Percentiles rank a stretch among this genome's conserved stretches.
Evolutionary conservation across 2,329 filamentous ascomycete species (phyloP).

Genomic region (Hirsutella thompsonii): DNA sequence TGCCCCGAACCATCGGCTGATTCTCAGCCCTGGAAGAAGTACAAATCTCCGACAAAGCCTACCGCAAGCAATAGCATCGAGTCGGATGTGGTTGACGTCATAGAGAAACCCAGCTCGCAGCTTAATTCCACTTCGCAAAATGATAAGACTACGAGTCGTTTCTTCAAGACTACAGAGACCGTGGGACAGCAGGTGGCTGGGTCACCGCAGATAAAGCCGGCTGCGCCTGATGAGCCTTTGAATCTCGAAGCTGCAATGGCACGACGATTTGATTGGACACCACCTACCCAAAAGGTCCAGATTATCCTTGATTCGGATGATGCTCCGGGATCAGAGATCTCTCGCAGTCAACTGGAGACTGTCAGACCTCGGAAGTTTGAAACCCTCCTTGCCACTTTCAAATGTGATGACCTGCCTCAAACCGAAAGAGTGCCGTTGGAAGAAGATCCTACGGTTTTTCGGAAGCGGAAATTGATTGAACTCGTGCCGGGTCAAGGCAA

Average conservation of each 20-base stretch:
- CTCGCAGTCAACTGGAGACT: conserved; percentile 3
- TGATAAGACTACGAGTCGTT: background rate
- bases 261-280: conserved; percentile 56
- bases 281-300: conserved; percentile 31
- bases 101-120: background rate
- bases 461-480: conserved; percentile 45
- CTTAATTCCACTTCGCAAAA: conserved; percentile 4
- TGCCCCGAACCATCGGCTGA: conserved; percentile 5
- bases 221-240: conserved; percentile 17
- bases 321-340: conserved; percentile 12
- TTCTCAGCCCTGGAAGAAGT: conserved; percentile 25
- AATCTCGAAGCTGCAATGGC: conserved; percentile 35
- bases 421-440: conserved; percentile 6
- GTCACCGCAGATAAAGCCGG: conserved; percentile 5
- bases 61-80: background rate
- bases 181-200: conserved; percentile 5
- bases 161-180: background rate
- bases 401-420: conserved; percentile 14
- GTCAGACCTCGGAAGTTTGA: conserved; percentile 22
- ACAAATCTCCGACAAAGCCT: conserved; percentile 10
- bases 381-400: conserved; percentile 29
- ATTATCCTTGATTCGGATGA: conserved; percentile 17
- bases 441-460: conserved; percentile 22
- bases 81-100: background rate
- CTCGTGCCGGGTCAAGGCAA: conserved; percentile 24